Evolutionary conservation across 2,329 filamentous ascomycete species (phyloP).

Genomic region (Aspergillus persii): DNA sequence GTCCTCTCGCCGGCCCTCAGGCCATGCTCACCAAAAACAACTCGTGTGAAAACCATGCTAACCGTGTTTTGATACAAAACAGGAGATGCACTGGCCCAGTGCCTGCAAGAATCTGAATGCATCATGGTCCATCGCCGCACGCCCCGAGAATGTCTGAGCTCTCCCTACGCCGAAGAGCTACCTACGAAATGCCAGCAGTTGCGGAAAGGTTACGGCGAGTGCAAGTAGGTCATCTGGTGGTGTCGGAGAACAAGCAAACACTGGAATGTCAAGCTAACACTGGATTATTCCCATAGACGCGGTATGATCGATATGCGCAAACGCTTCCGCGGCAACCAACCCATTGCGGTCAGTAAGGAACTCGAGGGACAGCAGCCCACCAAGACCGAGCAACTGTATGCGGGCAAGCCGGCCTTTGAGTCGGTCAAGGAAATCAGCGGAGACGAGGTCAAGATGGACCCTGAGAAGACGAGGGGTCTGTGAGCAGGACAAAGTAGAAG

Average conservation of each 20-base stretch:
- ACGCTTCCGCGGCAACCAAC: constrained; percentile 90
- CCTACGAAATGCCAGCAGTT: constrained; percentile 89
- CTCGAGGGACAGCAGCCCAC: constrained; percentile 50
- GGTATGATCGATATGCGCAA: constrained; percentile 99
- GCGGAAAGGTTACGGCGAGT: constrained; percentile 88
- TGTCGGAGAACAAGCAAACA: not conserved
- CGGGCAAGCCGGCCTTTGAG: constrained; percentile 69
- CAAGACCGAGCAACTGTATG: constrained; percentile 70
- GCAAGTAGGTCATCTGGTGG: constrained; percentile 58
- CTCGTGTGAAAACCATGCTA: constrained; percentile 11
- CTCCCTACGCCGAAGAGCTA: constrained; percentile 76
- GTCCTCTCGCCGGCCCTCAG: not conserved
- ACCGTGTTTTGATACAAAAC: constrained; percentile 18
- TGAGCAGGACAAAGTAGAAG: constrained; percentile 18
- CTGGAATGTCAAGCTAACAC: not conserved
- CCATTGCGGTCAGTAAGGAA: constrained; percentile 67
- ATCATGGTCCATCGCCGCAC: constrained; percentile 87
- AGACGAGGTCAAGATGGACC: constrained; percentile 57
- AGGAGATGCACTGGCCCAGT: constrained; percentile 91
- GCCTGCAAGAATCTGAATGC: constrained; percentile 94
- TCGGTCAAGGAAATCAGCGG: constrained; percentile 65
- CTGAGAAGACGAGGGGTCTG: constrained; percentile 48
- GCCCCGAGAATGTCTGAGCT: constrained; percentile 82
- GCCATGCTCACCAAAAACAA: not conserved
- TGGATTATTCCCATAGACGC: constrained; percentile 46